Conservation (phyloP, 1,139 yeast species). For the Blastobotrys elegans region DNA sequence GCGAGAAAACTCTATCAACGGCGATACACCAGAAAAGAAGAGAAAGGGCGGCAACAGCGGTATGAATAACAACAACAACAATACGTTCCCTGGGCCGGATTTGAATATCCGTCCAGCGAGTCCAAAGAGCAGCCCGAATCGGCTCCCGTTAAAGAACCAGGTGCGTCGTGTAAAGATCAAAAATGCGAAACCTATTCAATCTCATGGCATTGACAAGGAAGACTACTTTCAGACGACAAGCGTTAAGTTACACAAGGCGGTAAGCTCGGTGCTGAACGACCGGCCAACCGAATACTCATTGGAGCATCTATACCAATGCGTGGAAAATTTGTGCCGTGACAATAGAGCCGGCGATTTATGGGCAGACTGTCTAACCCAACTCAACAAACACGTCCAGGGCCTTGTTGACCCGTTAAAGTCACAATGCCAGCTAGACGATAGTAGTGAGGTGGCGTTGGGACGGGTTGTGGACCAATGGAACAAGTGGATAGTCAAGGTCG, state of each 20-base stretch:
- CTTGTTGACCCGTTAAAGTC: too few species aligned
- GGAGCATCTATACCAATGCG: slow-evolving; percentile 36
- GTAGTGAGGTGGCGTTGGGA: slow-evolving; percentile 7
- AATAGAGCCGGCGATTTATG: slow-evolving; percentile 29
- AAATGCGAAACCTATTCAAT: slow-evolving; percentile 7
- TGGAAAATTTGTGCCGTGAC: slow-evolving; percentile 37
- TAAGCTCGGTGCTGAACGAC: slow-evolving; percentile 22
- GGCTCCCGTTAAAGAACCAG: slow-evolving; percentile 15
- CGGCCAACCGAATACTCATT: slow-evolving; percentile 20
- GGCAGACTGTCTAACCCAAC: slow-evolving; percentile 19
- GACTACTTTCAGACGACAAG: slow-evolving; percentile 23
- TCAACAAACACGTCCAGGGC: slow-evolving; percentile 18
- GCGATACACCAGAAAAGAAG: too few species aligned
- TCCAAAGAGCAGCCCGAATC: not conserved
- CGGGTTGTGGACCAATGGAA: slow-evolving; percentile 23
- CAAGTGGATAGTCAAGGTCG: slow-evolving; percentile 27
- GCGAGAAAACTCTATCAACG: too few species aligned
- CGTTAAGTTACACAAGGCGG: slow-evolving; percentile 22
- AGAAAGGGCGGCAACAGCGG: too few species aligned
- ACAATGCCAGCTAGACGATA: slow-evolving; percentile 10
- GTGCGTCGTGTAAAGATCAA: slow-evolving; percentile 18
- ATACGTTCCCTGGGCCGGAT: slow-evolving; percentile 17
- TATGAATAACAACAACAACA: slow-evolving; percentile 5
- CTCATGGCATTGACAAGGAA: slow-evolving; percentile 11
- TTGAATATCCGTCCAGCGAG: slow-evolving; percentile 11